Percentiles rank a stretch among this genome's conserved stretches.
Conservation (phyloP, 345 rosid genomes). For the Laguncularia racemosa region DNA sequence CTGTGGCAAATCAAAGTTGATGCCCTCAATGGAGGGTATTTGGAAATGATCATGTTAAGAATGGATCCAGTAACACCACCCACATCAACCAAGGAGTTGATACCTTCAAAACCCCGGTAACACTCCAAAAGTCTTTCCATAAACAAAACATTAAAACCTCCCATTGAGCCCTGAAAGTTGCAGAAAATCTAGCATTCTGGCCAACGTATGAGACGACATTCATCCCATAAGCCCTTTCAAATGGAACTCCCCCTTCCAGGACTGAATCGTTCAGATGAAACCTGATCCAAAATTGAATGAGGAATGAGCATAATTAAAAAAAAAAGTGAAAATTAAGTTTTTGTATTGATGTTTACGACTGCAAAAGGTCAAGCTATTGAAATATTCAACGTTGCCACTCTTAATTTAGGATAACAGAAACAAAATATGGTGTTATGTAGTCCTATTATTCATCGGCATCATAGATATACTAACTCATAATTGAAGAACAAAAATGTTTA, state of each 20-base stretch:
- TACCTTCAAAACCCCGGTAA: conserved; percentile 33
- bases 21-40: conserved; percentile 33
- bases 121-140: conserved; percentile 26
- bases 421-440: no score
- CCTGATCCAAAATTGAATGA: conserved; percentile 6
- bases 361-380: no score
- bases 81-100: conserved; percentile 39
- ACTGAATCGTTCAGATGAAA: conserved; percentile 36
- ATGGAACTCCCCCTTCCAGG: conserved; percentile 35
- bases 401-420: no score
- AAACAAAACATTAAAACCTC: conserved; percentile 31
- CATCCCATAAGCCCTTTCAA: conserved; percentile 30
- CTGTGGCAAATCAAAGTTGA: conserved; percentile 39
- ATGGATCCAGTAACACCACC: conserved; percentile 51
- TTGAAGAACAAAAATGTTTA: no score
- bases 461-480: no score
- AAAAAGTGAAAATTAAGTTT: not conserved
- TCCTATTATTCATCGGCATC: no score
- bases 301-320: not conserved
- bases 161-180: conserved; percentile 27
- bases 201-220: conserved; percentile 15
- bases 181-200: conserved; percentile 23
- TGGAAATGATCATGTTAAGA: conserved; percentile 35
- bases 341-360: no score
- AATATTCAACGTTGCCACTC: no score